Percentiles rank a stretch among this genome's conserved stretches.
Evolutionary conservation across 352 stramenopile genomes (phyloP).

Genomic region (Phytophthora boehmeriae): DNA sequence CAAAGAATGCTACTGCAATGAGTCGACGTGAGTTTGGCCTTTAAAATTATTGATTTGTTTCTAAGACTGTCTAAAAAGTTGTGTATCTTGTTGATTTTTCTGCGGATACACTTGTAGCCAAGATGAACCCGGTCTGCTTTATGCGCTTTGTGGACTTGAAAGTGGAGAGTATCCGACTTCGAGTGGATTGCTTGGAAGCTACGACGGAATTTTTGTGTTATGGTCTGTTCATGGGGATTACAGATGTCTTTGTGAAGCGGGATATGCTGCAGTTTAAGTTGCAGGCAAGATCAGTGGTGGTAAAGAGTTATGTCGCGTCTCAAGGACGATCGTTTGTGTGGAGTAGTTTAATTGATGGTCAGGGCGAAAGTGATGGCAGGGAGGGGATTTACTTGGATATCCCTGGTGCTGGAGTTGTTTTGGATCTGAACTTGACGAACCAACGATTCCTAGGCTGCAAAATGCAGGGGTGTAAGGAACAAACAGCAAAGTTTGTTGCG

Average conservation of each 20-base stretch:
- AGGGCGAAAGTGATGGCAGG: conserved; percentile 9
- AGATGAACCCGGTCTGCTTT: conserved; percentile 54
- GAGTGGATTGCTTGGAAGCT: conserved; percentile 41
- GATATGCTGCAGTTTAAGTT: conserved; percentile 56
- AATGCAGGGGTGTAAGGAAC: conserved; percentile 26
- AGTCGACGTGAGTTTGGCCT: conserved; percentile 14
- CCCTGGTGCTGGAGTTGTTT: conserved; percentile 17
- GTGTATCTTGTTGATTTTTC: conserved; percentile 1
- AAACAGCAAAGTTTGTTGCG: conserved; percentile 41
- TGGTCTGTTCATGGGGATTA: conserved; percentile 59
- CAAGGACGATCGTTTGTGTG: not conserved
- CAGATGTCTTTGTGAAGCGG: conserved; percentile 57
- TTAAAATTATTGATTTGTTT: not conserved
- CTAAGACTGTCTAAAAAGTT: not conserved
- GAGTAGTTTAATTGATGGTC: conserved; percentile 1
- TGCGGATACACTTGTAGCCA: conserved; percentile 7
- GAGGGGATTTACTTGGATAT: conserved; percentile 33
- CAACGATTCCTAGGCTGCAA: conserved; percentile 50
- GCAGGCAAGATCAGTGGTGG: conserved; percentile 14
- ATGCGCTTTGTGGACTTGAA: conserved; percentile 71
- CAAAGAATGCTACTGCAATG: conserved; percentile 2
- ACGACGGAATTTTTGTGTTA: conserved; percentile 41
- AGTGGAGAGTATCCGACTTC: conserved; percentile 43
- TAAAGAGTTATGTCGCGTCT: conserved; percentile 14
- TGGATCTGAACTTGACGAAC: conserved; percentile 33